Conservation (phyloP, 1,139 yeast species). For the Hyphopichia buzzinii region DNA sequence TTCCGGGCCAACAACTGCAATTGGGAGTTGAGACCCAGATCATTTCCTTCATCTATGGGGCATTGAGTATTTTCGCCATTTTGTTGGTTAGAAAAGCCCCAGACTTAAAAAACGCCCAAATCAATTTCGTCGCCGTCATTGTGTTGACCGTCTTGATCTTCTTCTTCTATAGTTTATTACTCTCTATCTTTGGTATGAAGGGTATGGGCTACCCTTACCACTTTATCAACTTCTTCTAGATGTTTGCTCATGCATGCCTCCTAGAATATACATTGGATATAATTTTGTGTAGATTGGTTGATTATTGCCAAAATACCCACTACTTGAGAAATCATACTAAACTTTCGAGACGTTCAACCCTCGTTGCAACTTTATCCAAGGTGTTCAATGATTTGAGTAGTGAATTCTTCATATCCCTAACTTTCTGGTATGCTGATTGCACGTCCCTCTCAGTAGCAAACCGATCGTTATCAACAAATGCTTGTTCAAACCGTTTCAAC, state of each 20-base stretch:
- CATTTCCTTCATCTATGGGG: constrained; percentile 60
- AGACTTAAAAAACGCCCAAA: constrained; percentile 36
- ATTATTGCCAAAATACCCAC: no score
- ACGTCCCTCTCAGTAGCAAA: constrained; percentile 22
- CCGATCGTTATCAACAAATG: constrained; percentile 13
- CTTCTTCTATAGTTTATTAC: constrained; percentile 51
- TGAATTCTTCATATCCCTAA: constrained; percentile 32
- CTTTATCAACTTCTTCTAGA: constrained; percentile 29
- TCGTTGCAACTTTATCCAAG: constrained; percentile 33
- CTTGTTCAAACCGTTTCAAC: constrained; percentile 23
- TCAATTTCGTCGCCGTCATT: constrained; percentile 44
- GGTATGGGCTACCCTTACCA: constrained; percentile 62
- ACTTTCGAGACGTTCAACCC: constrained; percentile 15
- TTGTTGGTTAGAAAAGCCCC: constrained; percentile 51
- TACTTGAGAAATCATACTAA: no score
- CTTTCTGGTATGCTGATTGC: constrained; percentile 26
- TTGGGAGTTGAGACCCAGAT: constrained; percentile 83
- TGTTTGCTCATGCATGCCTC: no score
- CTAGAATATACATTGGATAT: not conserved
- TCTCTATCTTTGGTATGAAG: constrained; percentile 57
- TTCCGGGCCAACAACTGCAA: constrained; percentile 69
- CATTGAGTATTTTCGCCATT: constrained; percentile 49
- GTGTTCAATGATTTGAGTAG: constrained; percentile 28
- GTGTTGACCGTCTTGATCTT: constrained; percentile 40
- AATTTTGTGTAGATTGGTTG: no score